A percentile compares a stretch with the other conserved stretches of the same genome.
Evolutionary conservation across 306 rosid genomes (phyloP).

Genomic region (Dryas drummondii): DNA sequence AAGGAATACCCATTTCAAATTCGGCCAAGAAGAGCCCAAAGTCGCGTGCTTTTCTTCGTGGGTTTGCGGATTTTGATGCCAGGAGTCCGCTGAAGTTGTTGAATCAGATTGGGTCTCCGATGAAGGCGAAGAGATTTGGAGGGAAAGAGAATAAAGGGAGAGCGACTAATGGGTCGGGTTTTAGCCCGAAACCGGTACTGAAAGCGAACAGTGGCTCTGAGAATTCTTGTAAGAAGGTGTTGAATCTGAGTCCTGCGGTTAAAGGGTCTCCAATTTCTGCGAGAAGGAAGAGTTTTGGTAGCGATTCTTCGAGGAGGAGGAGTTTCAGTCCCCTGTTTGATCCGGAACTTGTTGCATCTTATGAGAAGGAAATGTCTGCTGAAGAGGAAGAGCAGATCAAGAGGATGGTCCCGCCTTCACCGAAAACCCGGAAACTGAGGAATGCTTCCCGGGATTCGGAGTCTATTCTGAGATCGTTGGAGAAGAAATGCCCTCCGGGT

Average conservation of each 20-base stretch:
- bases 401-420: slow-evolving; percentile 65
- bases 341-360: slow-evolving; percentile 67
- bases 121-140: slow-evolving; percentile 35
- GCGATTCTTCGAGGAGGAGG: slow-evolving; percentile 37
- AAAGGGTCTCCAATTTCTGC: slow-evolving; percentile 54
- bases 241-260: slow-evolving; percentile 39
- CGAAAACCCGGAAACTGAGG: slow-evolving; percentile 35
- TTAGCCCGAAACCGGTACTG: slow-evolving; percentile 56
- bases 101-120: slow-evolving; percentile 74
- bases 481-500: slow-evolving; percentile 62
- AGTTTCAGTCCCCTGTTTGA: slow-evolving; percentile 75
- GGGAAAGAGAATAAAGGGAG: slow-evolving; percentile 79
- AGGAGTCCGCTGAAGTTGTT: slow-evolving; percentile 73
- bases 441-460: slow-evolving; percentile 34
- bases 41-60: slow-evolving; percentile 55
- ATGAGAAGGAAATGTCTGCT: slow-evolving; percentile 63
- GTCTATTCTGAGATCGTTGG: slow-evolving; percentile 40
- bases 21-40: slow-evolving; percentile 70
- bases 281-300: slow-evolving; percentile 51
- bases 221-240: slow-evolving; percentile 34
- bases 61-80: slow-evolving; percentile 49
- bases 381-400: slow-evolving; percentile 78
- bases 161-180: slow-evolving; percentile 45
- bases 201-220: slow-evolving; percentile 39
- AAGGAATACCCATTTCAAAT: slow-evolving; percentile 52